A percentile compares a stretch with the other conserved stretches of the same genome.
phyloP scores from a whole-genome alignment of 495 filamentous ascomycete species.

The Penicillium dipodomyicola region DNA sequence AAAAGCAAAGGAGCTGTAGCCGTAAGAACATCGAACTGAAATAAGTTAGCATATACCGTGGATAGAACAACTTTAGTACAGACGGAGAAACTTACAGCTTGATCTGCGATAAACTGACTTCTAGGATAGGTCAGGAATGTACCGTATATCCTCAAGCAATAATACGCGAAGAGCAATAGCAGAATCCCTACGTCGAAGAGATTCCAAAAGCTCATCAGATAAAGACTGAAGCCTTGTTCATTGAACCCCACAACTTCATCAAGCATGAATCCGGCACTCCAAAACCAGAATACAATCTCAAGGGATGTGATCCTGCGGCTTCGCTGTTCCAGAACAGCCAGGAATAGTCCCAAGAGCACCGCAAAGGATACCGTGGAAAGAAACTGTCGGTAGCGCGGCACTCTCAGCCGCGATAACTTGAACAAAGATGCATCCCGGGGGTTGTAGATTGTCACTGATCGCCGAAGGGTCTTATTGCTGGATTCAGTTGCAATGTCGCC shows the following conservation, averaged over 20 bases:
- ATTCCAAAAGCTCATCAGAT: conserved; percentile 97
- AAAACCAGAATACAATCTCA: conserved; percentile 91
- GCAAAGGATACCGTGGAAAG: conserved; percentile 82
- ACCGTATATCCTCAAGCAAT: conserved; percentile 82
- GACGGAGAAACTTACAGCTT: conserved; percentile 44
- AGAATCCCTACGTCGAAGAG: conserved; percentile 87
- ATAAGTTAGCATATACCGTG: neutral
- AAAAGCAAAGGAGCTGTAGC: conserved; percentile 86
- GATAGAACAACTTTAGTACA: neutral
- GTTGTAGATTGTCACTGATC: conserved; percentile 85
- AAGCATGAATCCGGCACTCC: conserved; percentile 96
- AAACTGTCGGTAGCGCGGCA: conserved; percentile 86
- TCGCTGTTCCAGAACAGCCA: conserved; percentile 68
- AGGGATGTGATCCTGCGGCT: conserved; percentile 74
- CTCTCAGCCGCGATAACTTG: conserved; percentile 83
- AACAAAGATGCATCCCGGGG: conserved; percentile 84
- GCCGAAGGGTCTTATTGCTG: conserved; percentile 48
- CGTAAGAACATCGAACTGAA: conserved; percentile 78
- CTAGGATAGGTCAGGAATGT: conserved; percentile 69
- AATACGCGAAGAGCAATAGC: conserved; percentile 81
- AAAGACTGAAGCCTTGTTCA: conserved; percentile 89
- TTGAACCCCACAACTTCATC: conserved; percentile 90
- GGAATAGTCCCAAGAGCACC: conserved; percentile 75
- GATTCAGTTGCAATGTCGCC: conserved; percentile 12
- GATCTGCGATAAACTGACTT: conserved; percentile 62